These are phyloP conservation scores for Rhytidiadelphus loreus DNA, from an alignment of 225 moss, liverwort and hornwort species.

Conservation along the genomic window DNA sequence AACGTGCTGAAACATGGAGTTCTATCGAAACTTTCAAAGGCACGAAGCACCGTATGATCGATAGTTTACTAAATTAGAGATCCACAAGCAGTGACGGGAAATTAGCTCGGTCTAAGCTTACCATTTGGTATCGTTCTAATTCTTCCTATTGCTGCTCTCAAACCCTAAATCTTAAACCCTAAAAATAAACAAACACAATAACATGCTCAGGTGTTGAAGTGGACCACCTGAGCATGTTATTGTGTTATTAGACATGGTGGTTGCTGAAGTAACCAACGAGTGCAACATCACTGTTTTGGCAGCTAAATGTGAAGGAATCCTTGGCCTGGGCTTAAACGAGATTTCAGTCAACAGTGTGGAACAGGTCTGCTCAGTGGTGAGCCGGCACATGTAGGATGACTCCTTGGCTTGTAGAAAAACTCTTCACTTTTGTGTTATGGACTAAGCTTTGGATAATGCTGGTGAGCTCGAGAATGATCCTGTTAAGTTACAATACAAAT, in stretches of 20 bases:
- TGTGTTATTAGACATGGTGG: not conserved
- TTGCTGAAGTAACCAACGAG: not conserved
- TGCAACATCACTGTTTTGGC: not conserved
- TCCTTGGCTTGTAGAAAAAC: not conserved
- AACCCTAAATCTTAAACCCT: too few species aligned
- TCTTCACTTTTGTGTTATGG: not conserved
- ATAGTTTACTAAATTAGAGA: too few species aligned
- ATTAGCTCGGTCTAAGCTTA: too few species aligned
- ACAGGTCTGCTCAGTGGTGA: slow-evolving; percentile 44
- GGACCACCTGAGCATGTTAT: not conserved
- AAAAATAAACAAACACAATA: too few species aligned
- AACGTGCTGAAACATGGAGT: too few species aligned
- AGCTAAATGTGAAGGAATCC: slow-evolving; percentile 44
- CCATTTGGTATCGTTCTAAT: too few species aligned
- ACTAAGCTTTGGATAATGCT: not conserved
- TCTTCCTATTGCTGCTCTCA: not conserved
- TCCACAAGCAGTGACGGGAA: too few species aligned
- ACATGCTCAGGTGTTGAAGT: not conserved
- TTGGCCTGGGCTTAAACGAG: too few species aligned
- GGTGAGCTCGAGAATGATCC: not conserved
- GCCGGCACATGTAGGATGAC: not conserved
- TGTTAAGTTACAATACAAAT: not conserved
- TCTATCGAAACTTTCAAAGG: too few species aligned
- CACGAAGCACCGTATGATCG: too few species aligned
- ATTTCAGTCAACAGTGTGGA: too few species aligned